phyloP scores from a whole-genome alignment of 306 rosid species.

The Inga laurina region DNA sequence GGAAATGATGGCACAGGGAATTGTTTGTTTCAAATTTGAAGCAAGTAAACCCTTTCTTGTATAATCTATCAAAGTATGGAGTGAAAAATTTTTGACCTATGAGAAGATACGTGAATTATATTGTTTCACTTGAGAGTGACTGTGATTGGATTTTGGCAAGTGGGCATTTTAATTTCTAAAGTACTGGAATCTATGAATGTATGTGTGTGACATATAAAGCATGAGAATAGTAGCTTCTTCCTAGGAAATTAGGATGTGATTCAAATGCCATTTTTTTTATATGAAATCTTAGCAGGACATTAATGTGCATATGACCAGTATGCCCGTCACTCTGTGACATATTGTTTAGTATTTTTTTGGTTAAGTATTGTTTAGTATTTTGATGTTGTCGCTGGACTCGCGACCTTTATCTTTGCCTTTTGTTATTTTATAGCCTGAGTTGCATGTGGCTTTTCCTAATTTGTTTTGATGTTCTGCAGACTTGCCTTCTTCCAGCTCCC shows the following conservation, averaged over 20 bases:
- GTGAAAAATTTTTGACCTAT: neutral
- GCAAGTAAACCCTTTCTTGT: neutral
- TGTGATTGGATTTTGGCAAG: neutral
- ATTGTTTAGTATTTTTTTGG: neutral
- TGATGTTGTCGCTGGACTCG: neutral
- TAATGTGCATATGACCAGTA: neutral
- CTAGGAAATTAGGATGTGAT: neutral
- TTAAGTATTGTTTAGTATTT: neutral
- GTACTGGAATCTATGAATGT: neutral
- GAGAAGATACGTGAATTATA: neutral
- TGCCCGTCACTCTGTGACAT: neutral
- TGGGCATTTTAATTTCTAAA: neutral
- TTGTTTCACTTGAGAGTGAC: neutral
- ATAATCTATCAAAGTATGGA: neutral
- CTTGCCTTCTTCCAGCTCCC: slow-evolving; percentile 93
- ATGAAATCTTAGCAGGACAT: neutral
- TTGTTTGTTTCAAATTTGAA: slow-evolving; percentile 17
- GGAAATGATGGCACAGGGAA: neutral
- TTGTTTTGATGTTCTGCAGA: slow-evolving; percentile 58
- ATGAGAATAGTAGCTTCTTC: neutral
- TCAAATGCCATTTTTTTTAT: neutral
- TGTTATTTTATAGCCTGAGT: neutral
- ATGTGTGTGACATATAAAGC: neutral
- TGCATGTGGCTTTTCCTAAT: slow-evolving; percentile 3
- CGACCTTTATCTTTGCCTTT: neutral